Evolutionary conservation across 495 filamentous ascomycete genomes (phyloP).

Genomic region (Rhypophila decipiens): DNA sequence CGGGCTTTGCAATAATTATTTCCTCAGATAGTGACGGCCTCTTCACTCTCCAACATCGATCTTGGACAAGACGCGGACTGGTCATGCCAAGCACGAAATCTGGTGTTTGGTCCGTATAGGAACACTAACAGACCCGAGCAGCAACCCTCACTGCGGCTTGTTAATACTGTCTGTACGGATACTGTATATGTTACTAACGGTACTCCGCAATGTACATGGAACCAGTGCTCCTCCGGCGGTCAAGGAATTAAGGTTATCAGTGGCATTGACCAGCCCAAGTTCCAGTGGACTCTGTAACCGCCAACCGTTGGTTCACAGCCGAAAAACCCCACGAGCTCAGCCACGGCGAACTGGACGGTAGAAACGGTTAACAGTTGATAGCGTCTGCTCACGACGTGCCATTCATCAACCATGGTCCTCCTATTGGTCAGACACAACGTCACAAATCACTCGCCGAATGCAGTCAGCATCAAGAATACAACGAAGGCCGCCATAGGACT

Average conservation of each 20-base stretch:
- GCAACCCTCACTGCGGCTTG: background rate
- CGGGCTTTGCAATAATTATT: too few species aligned
- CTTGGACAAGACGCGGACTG: too few species aligned
- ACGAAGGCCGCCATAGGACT: background rate
- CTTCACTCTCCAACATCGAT: too few species aligned
- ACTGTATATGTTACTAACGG: background rate
- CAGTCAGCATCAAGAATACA: background rate
- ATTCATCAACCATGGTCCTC: background rate
- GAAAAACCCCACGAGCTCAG: slow-evolving; percentile 4
- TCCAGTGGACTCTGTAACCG: background rate
- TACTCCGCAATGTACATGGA: too few species aligned
- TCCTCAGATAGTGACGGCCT: too few species aligned
- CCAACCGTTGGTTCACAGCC: background rate
- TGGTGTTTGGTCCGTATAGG: too few species aligned
- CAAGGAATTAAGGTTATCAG: too few species aligned
- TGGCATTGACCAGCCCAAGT: background rate
- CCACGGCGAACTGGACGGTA: slow-evolving; percentile 2
- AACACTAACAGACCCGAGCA: too few species aligned
- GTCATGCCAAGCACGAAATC: too few species aligned
- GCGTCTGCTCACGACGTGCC: background rate
- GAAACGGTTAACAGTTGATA: background rate
- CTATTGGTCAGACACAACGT: background rate
- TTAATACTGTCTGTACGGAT: background rate
- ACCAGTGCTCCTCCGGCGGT: too few species aligned
- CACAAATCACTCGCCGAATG: background rate